Evolutionary conservation across 179 eudicot species (phyloP), one percentile per base, ranked within the genome.

Genomic region (Corrigiola litoralis): DNA sequence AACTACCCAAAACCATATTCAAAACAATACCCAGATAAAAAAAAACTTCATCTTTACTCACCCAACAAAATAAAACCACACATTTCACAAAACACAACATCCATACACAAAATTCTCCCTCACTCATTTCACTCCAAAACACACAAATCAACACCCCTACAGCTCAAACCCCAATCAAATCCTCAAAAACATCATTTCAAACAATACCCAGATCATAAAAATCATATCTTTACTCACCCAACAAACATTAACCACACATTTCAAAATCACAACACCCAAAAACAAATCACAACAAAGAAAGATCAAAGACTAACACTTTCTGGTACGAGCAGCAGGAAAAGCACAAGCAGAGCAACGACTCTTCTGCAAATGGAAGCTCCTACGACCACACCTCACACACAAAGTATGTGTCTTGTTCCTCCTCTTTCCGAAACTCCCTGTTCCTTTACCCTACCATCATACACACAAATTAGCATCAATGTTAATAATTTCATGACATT

Each of bases 331-430:
- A 41, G 96, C 82, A 25, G 96, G 96, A 41, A 63, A 87, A n/a
- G 79, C 96, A 66, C 96, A 89, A 42, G 85, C 89, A 29, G 88
- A 51, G 60, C 90, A 87, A 3, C 92, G 87, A 52, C 90, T 84
- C 86, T 89, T 90, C 85, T 89, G 96, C 51, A 89, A 82, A 41
- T 89, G 96, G 46, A 89, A 89, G 62, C 96, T 89, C 28, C 96
- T 81, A 51, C 92, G 92, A 20, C 92, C 96, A 47, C 96, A 88
- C 49, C 96, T 69, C 49, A 87, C 88, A 71, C 97, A 90, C 23
- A 90, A 80, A 0, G 97, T 90, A 85, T 90, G 97, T 1, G 95
- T 90, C 87, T 87, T 90, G 87, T 90, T 90, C 81, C 92, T 90
- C 80, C 97, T 84, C 86, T 89, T 87, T 46, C 95, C 97, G 55